phyloP scores from a whole-genome alignment of 306 rosid genomes.

The Pterocarpus macrocarpus region DNA sequence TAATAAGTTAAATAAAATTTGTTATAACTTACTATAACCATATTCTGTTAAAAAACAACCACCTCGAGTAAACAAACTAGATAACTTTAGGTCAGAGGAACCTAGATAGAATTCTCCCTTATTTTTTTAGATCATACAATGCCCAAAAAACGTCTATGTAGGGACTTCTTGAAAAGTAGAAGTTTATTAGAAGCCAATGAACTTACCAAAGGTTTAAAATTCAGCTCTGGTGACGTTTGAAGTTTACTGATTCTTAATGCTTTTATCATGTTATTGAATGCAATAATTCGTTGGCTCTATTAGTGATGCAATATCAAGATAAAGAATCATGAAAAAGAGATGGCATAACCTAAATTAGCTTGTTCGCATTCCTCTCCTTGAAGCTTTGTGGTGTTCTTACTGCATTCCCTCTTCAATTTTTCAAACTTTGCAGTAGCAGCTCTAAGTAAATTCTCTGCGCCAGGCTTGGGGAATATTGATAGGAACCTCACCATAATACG shows the following conservation, averaged over 20 bases:
- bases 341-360: conserved; percentile 65
- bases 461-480: conserved; percentile 72
- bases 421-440: conserved; percentile 76
- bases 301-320: conserved; percentile 31
- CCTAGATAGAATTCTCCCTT: no score
- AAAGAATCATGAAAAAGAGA: conserved; percentile 20
- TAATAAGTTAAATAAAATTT: conserved; percentile 8
- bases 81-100: no score
- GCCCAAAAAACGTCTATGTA: no score
- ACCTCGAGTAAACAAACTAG: no score
- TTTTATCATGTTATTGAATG: no score
- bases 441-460: conserved; percentile 70
- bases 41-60: no score
- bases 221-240: no score
- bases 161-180: conserved; percentile 17
- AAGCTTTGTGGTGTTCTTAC: conserved; percentile 54
- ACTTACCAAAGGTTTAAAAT: no score
- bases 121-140: no score
- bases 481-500: conserved; percentile 78
- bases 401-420: conserved; percentile 68
- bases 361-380: conserved; percentile 58
- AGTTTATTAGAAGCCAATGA: no score
- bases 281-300: conserved; percentile 15
- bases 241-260: no score
- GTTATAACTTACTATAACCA: not conserved